phyloP scores from a whole-genome alignment of 345 rosid species.

The Geranium rotundifolium region DNA sequence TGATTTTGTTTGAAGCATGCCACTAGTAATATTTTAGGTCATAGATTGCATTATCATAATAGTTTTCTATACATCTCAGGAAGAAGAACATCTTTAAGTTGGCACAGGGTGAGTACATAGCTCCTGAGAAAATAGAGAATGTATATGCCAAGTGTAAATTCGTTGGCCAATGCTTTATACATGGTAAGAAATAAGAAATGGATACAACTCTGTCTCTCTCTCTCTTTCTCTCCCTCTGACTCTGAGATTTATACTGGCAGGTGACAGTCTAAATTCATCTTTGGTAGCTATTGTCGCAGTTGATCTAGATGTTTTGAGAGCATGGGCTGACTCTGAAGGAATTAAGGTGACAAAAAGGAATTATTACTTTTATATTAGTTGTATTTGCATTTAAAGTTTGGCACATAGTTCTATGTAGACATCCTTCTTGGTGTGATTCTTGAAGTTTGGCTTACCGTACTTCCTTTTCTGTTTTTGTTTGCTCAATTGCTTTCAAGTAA shows the following conservation, averaged over 20 bases:
- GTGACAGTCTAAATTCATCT: slow-evolving; percentile 89
- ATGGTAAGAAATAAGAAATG: slow-evolving; percentile 36
- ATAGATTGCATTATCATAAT: not conserved
- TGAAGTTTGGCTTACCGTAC: too few relatives aligned
- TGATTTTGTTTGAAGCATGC: not conserved
- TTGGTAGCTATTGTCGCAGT: slow-evolving; percentile 81
- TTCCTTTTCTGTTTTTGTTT: too few relatives aligned
- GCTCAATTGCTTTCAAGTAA: too few relatives aligned
- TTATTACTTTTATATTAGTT: not conserved
- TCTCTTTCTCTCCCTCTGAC: slow-evolving; percentile 4
- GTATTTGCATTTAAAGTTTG: not conserved
- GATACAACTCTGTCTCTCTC: not conserved
- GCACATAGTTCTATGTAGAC: too few relatives aligned
- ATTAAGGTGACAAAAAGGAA: slow-evolving; percentile 38
- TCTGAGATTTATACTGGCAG: slow-evolving; percentile 23
- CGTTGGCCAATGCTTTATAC: slow-evolving; percentile 67
- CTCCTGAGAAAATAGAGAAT: slow-evolving; percentile 97
- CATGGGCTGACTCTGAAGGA: slow-evolving; percentile 83
- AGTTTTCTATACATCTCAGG: slow-evolving; percentile 28
- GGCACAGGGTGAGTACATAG: slow-evolving; percentile 98
- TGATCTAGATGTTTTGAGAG: slow-evolving; percentile 65
- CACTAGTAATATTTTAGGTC: not conserved
- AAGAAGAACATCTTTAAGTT: slow-evolving; percentile 97
- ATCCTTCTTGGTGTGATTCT: too few relatives aligned
- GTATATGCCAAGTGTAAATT: slow-evolving; percentile 85